These are phyloP conservation scores for Populus alba DNA, from an alignment of 345 rosid genomes.

Conservation along the genomic window DNA sequence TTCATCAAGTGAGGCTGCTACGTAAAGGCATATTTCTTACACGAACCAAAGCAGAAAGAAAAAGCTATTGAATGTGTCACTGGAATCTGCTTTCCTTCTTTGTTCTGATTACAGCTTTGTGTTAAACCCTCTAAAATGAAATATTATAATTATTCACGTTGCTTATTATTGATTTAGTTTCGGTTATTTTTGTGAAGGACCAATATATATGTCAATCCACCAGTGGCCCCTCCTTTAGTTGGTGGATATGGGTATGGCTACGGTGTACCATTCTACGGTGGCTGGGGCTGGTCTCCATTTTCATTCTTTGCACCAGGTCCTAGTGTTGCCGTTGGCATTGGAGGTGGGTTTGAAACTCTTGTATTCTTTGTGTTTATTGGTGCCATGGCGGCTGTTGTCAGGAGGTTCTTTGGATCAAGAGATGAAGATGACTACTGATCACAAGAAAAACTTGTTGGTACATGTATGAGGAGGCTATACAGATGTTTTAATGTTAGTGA, in stretches of 20 bases:
- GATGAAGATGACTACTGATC: conserved; percentile 54
- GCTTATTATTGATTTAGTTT: background rate
- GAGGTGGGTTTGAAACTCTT: conserved; percentile 75
- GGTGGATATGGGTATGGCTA: conserved; percentile 89
- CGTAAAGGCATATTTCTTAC: too few relatives aligned
- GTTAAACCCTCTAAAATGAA: background rate
- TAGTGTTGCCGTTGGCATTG: conserved; percentile 67
- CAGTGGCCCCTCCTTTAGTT: conserved; percentile 74
- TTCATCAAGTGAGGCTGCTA: too few relatives aligned
- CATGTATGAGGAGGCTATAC: background rate
- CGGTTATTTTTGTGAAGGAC: conserved; percentile 47
- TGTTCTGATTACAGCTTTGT: background rate
- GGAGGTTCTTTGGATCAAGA: conserved; percentile 59
- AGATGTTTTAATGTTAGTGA: conserved; percentile 4
- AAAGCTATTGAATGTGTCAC: too few relatives aligned
- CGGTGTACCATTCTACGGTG: conserved; percentile 76
- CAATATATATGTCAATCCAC: conserved; percentile 85
- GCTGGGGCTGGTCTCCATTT: conserved; percentile 97
- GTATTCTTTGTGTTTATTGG: conserved; percentile 72
- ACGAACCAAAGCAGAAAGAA: too few relatives aligned
- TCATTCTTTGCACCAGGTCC: conserved; percentile 89
- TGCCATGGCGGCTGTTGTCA: conserved; percentile 69
- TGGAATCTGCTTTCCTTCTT: background rate
- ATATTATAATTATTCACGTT: background rate
- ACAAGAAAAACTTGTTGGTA: background rate